phyloP scores from a whole-genome alignment of 345 rosid species.

The Salix udensis region DNA sequence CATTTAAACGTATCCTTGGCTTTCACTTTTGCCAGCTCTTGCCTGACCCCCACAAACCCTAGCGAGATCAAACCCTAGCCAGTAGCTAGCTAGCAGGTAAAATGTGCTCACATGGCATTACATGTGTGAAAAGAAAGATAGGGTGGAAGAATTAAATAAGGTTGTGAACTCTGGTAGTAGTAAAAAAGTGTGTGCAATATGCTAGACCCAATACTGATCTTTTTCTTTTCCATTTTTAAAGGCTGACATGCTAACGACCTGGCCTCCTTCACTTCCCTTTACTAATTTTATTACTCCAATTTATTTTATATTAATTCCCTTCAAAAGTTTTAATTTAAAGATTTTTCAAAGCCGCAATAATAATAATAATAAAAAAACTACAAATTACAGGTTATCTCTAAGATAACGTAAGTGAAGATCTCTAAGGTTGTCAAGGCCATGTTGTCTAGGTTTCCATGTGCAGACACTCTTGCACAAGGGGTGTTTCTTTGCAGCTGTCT shows the following conservation, averaged over 20 bases:
- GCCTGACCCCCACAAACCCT: neutral
- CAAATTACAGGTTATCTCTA: too few relatives aligned
- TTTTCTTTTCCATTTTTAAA: neutral
- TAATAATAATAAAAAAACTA: too few relatives aligned
- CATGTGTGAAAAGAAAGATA: neutral
- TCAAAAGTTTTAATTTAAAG: too few relatives aligned
- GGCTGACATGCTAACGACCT: neutral
- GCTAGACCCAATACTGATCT: conserved; percentile 2
- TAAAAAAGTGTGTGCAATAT: neutral
- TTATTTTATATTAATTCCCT: too few relatives aligned
- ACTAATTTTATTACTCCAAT: too few relatives aligned
- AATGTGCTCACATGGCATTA: neutral
- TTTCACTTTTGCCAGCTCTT: neutral
- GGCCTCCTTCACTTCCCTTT: too few relatives aligned
- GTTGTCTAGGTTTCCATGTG: neutral
- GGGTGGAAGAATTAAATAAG: neutral
- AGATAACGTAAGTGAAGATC: neutral
- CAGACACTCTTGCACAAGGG: too few relatives aligned
- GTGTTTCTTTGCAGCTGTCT: neutral
- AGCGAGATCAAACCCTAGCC: too few relatives aligned
- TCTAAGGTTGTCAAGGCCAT: neutral
- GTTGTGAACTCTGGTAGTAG: neutral
- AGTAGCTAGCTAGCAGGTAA: neutral
- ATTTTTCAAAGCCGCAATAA: too few relatives aligned
- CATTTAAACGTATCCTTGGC: neutral